A percentile compares a stretch with the other conserved stretches of the same genome.
Evolutionary conservation across 768 basidiomycete genomes (phyloP).

Genomic region (Asterophora lycoperdoides): DNA sequence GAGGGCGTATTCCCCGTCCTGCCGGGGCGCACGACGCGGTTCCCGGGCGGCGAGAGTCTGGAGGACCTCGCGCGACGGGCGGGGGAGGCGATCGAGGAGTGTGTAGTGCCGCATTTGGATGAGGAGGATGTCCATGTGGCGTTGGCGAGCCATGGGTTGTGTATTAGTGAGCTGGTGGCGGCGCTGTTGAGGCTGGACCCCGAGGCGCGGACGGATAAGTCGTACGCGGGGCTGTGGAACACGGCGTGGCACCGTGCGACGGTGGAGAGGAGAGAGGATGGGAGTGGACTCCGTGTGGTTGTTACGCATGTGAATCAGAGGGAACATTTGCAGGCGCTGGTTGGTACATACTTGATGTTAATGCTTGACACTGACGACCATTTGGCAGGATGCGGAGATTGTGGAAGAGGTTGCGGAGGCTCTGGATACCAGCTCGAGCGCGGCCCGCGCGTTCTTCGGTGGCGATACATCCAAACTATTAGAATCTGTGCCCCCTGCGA

Average conservation of each 20-base stretch:
- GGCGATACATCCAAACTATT: background rate
- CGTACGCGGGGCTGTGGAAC: conserved; percentile 51
- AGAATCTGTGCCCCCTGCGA: background rate
- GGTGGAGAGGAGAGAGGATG: conserved; percentile 36
- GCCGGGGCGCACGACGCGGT: conserved; percentile 43
- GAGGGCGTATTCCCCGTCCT: conserved; percentile 53
- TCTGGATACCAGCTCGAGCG: background rate
- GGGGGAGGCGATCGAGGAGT: conserved; percentile 43
- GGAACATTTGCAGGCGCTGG: too few species aligned
- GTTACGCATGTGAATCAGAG: too few species aligned
- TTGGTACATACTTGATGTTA: too few species aligned
- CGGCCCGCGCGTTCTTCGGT: conserved; percentile 12
- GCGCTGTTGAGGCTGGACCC: conserved; percentile 51
- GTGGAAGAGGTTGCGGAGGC: too few species aligned
- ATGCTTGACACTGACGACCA: background rate
- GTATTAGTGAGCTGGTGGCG: conserved; percentile 57
- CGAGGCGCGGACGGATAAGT: conserved; percentile 33
- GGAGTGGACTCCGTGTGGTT: background rate
- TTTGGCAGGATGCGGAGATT: background rate
- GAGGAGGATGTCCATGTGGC: conserved; percentile 52
- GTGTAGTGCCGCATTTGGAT: conserved; percentile 56
- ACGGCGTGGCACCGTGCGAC: conserved; percentile 71
- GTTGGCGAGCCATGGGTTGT: conserved; percentile 71
- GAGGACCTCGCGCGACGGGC: conserved; percentile 59
- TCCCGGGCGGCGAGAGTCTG: conserved; percentile 64